A percentile compares a stretch with the other conserved stretches of the same genome.
phyloP scores from a whole-genome alignment of 129 eudicot species.

The Arctium lappa region DNA sequence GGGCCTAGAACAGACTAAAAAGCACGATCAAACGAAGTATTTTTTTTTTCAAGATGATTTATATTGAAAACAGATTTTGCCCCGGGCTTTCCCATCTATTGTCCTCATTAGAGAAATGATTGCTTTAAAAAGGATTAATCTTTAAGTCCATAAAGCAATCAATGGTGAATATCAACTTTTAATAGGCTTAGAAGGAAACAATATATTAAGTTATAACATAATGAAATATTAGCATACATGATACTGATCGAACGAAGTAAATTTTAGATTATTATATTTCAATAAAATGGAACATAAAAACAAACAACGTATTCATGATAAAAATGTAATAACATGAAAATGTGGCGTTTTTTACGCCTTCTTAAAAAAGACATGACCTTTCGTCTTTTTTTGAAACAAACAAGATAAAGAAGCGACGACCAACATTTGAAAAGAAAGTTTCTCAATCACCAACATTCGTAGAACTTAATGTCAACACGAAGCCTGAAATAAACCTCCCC shows the following conservation, averaged over 20 bases:
- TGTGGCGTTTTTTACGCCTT: slow-evolving; percentile 20
- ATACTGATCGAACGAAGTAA: background rate
- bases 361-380: background rate
- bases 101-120: background rate
- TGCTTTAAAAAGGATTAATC: background rate
- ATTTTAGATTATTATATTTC: background rate
- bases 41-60: background rate
- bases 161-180: background rate
- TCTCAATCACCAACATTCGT: slow-evolving; percentile 59
- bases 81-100: background rate
- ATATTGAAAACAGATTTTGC: background rate
- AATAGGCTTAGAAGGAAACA: background rate
- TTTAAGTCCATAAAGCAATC: slow-evolving; percentile 1
- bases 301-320: background rate
- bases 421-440: background rate
- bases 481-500: slow-evolving; percentile 78
- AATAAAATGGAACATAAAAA: background rate
- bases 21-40: background rate
- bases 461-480: slow-evolving; percentile 54
- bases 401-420: background rate
- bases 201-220: background rate
- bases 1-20: background rate
- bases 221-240: background rate
- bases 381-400: background rate
- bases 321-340: slow-evolving; percentile 1